Conservation (phyloP, 495 filamentous ascomycete species). For the Pseudotulostoma volvatum region DNA sequence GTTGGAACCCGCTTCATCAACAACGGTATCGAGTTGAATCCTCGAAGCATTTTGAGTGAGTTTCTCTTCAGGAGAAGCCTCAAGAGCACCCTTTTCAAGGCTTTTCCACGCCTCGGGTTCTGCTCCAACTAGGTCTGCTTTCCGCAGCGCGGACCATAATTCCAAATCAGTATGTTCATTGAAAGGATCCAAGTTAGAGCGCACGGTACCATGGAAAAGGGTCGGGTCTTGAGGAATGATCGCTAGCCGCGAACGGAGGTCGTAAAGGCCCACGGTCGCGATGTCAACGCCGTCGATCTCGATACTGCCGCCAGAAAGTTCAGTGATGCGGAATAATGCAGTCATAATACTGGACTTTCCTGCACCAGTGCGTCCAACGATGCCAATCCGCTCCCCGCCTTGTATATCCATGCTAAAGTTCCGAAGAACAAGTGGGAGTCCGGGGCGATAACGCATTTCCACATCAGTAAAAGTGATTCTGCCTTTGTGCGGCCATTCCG, state of each 20-base stretch:
- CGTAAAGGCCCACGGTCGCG: constrained; percentile 63
- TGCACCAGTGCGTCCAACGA: constrained; percentile 86
- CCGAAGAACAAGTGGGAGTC: constrained; percentile 69
- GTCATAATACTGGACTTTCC: constrained; percentile 93
- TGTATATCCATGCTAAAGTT: constrained; percentile 59
- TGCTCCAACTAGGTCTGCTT: constrained; percentile 58
- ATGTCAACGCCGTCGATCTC: constrained; percentile 87
- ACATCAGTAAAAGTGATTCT: constrained; percentile 74
- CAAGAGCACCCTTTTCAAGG: constrained; percentile 9
- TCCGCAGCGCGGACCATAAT: constrained; percentile 72
- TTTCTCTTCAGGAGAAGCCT: constrained; percentile 15
- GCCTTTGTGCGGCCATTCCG: constrained; percentile 68
- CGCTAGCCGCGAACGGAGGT: constrained; percentile 72
- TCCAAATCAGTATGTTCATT: constrained; percentile 72
- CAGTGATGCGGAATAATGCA: constrained; percentile 78
- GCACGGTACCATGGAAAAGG: constrained; percentile 80
- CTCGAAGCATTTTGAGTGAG: constrained; percentile 18
- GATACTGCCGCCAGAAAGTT: constrained; percentile 70
- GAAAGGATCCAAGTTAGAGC: constrained; percentile 87
- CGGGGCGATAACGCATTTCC: constrained; percentile 77
- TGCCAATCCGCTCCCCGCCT: constrained; percentile 81
- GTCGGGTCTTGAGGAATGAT: constrained; percentile 97
- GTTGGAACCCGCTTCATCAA: constrained; percentile 92
- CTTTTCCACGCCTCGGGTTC: constrained; percentile 10
- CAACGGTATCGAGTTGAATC: constrained; percentile 65